Base-by-base conservation (phyloP, 352 stramenopile genomes). In the Peronospora belbahrii region DNA sequence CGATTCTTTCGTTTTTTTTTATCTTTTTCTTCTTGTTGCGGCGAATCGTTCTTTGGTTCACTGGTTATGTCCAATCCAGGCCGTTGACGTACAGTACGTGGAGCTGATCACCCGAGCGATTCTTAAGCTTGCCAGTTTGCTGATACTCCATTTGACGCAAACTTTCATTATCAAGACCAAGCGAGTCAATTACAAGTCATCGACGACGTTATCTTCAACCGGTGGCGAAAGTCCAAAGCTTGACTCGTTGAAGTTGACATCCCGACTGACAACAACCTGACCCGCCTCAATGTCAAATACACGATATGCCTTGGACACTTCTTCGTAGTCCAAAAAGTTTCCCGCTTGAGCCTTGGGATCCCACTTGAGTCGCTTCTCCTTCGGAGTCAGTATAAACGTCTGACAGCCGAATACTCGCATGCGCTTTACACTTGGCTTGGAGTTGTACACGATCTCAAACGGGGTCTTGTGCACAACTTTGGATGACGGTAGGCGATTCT, bases 281-380 rank as follows among this genome's bases (percentile, higher is more conserved):
- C 25, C n/a, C n/a, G n/a, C n/a, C n/a, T n/a, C n/a, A n/a, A n/a
- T n/a, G n/a, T n/a, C n/a, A n/a, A n/a, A n/a, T 5, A 28, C 18
- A 25, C 35, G 5, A 27, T 41, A 41, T 14, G 35, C 35, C 35
- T 41, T 41, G 2, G 35, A 41, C 35, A 27, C 35, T 41, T 41
- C 35, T 41, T 41, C 35, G 15, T 41, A 41, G 15, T 2, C 35
- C 18, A 28, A 14, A 17, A 41, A 41, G 2, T 28, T 14, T 10
- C 35, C 35, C 2, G 6, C 10, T 9, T 19, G 35, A 41, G 17
- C 35, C 35, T 41, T 41, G 17, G 35, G 35, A 27, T 31, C 25
- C 25, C 18, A 41, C 35, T 41, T 41, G 17, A 27, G 35, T 28
- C 35, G 35, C 18, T 41, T 41, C 9, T n/a, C n/a, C n/a, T n/a